phyloP scores from a whole-genome alignment of 1,284 basidiomycete genomes.

The Cutaneotrichosporon cavernicola region DNA sequence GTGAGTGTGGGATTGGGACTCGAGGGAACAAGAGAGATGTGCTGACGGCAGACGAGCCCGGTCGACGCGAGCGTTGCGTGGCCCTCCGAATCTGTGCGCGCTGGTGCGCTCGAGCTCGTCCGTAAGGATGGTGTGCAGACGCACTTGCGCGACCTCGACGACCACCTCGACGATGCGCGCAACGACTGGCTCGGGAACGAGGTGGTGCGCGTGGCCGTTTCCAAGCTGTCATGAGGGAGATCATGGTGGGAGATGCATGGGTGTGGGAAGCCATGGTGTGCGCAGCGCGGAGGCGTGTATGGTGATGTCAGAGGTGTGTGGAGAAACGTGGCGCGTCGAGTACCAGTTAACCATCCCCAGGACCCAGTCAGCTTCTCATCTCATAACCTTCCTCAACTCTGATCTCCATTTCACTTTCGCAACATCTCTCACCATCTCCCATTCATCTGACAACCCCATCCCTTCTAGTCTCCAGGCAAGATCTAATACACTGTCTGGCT shows the following conservation, averaged over 20 bases:
- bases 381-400: background rate
- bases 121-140: conserved; percentile 32
- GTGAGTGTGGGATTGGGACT: conserved; percentile 10
- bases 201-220: conserved; percentile 10
- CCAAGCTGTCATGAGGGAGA: conserved; percentile 4
- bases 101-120: conserved; percentile 32
- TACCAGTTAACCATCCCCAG: background rate
- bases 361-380: background rate
- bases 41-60: conserved; percentile 10
- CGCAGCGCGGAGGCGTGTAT: too few relatives aligned
- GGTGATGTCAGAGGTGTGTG: background rate
- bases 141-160: conserved; percentile 49
- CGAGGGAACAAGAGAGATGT: background rate
- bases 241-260: background rate
- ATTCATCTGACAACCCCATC: background rate
- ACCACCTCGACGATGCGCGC: conserved; percentile 50
- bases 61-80: conserved; percentile 1
- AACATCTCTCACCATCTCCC: background rate
- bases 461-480: too few relatives aligned
- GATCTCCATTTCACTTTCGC: background rate
- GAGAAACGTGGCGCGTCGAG: background rate
- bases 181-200: conserved; percentile 18
- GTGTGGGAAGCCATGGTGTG: background rate
- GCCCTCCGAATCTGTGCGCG: conserved; percentile 24
- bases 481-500: too few relatives aligned